These are phyloP conservation scores for Fusarium stilboides DNA, from an alignment of 2,329 filamentous ascomycete species.

Conservation along the genomic window DNA sequence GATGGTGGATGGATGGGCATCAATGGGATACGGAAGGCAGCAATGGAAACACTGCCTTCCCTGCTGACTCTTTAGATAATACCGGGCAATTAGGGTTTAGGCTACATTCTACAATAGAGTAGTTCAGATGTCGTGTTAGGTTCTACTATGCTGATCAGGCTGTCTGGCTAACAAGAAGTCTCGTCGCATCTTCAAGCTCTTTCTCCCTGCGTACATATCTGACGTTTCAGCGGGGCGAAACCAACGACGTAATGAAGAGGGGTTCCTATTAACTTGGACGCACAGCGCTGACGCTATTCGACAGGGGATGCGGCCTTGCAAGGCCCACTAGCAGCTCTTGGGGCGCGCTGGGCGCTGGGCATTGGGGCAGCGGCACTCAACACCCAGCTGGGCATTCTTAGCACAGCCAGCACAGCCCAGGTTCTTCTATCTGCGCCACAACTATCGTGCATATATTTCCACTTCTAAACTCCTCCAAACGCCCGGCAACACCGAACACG, in stretches of 20 bases:
- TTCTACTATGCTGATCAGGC: conserved; percentile 12
- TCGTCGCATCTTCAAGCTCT: conserved; percentile 6
- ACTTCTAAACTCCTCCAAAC: conserved; percentile 12
- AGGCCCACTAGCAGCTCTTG: conserved; percentile 31
- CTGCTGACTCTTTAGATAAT: conserved; percentile 16
- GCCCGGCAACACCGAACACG: conserved; percentile 40
- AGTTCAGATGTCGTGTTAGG: background rate
- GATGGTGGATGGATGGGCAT: conserved; percentile 42
- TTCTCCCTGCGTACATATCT: background rate
- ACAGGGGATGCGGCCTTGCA: conserved; percentile 33
- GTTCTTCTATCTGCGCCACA: conserved; percentile 29
- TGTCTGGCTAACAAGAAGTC: conserved; percentile 4
- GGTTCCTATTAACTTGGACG: conserved; percentile 34
- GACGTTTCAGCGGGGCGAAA: conserved; percentile 19
- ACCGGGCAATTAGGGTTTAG: conserved; percentile 1
- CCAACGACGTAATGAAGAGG: conserved; percentile 50
- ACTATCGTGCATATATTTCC: conserved; percentile 23
- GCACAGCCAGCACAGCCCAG: conserved; percentile 18
- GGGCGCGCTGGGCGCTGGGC: conserved; percentile 20
- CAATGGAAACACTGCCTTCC: conserved; percentile 35
- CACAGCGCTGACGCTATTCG: conserved; percentile 46
- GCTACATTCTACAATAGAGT: background rate
- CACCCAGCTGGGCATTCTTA: conserved; percentile 33
- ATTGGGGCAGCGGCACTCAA: conserved; percentile 18
- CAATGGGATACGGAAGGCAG: conserved; percentile 41